phyloP scores from a whole-genome alignment of 768 basidiomycete species.

The Sporobolomyces pararoseus region DNA sequence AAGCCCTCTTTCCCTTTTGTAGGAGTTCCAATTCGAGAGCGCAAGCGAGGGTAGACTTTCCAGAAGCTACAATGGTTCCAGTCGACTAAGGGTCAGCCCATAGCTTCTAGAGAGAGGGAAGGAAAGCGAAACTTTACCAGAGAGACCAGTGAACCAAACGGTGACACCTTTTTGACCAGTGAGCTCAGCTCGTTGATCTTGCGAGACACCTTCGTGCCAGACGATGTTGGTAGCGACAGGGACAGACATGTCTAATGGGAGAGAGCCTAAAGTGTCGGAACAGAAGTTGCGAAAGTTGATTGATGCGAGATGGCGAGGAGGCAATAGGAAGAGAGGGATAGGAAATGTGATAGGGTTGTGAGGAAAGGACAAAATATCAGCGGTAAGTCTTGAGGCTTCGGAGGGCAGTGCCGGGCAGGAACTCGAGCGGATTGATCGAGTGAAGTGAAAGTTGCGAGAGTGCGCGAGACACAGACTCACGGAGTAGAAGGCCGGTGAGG shows the following conservation, averaged over 20 bases:
- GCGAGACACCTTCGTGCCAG: conserved; percentile 57
- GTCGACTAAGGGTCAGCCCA: no score
- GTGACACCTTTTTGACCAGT: conserved; percentile 81
- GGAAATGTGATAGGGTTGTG: no score
- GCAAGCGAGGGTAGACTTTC: conserved; percentile 90
- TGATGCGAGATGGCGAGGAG: not conserved
- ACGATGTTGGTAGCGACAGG: conserved; percentile 51
- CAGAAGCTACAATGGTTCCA: conserved; percentile 41
- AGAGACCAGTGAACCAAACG: conserved; percentile 94
- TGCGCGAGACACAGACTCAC: no score
- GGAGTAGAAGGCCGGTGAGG: no score
- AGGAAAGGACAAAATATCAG: no score
- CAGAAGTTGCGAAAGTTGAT: not conserved
- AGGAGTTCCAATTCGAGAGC: conserved; percentile 94
- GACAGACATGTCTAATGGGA: conserved; percentile 32
- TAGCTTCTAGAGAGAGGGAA: not conserved
- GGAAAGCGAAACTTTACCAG: conserved; percentile 48
- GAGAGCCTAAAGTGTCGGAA: not conserved
- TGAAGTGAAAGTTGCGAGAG: no score
- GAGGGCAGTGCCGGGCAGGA: no score
- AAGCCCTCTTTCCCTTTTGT: conserved; percentile 75
- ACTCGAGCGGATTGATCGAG: no score
- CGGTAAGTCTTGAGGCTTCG: no score
- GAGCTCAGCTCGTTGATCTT: conserved; percentile 63
- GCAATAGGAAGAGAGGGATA: not conserved